Evolutionary conservation across 805 yeast genomes (phyloP).

Genomic region (Kodamaea fukazawae): DNA sequence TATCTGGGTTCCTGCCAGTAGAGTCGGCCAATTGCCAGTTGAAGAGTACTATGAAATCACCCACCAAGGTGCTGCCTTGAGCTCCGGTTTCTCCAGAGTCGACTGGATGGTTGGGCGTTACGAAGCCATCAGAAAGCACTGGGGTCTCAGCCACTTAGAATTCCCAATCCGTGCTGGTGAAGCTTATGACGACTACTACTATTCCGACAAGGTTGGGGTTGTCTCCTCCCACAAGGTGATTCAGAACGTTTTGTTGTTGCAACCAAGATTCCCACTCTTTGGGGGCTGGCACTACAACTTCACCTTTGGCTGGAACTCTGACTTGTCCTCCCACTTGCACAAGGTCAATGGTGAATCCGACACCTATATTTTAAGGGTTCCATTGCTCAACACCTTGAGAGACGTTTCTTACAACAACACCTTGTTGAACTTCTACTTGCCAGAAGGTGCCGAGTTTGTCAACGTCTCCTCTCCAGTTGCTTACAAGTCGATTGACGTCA

Average conservation of each 20-base stretch:
- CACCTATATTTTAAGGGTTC: slow-evolving; percentile 60
- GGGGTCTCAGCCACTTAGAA: slow-evolving; percentile 61
- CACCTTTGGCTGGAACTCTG: slow-evolving; percentile 89
- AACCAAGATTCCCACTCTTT: slow-evolving; percentile 90
- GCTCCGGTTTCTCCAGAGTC: slow-evolving; percentile 72
- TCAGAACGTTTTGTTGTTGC: slow-evolving; percentile 51
- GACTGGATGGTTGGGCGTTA: slow-evolving; percentile 66
- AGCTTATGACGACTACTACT: slow-evolving; percentile 58
- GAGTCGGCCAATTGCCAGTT: slow-evolving; percentile 62
- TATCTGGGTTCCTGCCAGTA: slow-evolving; percentile 84
- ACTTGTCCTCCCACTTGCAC: slow-evolving; percentile 52
- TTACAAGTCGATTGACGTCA: slow-evolving; percentile 27
- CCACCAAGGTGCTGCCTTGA: slow-evolving; percentile 71
- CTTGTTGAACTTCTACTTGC: slow-evolving; percentile 64
- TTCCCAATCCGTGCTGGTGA: slow-evolving; percentile 45
- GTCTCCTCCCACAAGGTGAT: slow-evolving; percentile 69
- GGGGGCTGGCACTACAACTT: slow-evolving; percentile 97
- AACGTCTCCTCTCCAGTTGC: slow-evolving; percentile 57
- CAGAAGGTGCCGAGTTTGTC: slow-evolving; percentile 74
- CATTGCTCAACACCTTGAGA: slow-evolving; percentile 67
- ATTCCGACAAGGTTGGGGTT: slow-evolving; percentile 87
- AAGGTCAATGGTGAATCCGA: slow-evolving; percentile 37
- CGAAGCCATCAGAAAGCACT: slow-evolving; percentile 46
- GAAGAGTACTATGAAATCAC: slow-evolving; percentile 84
- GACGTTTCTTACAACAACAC: slow-evolving; percentile 69